phyloP scores from a whole-genome alignment of 2,329 filamentous ascomycete species.

The Colletotrichum phormii region DNA sequence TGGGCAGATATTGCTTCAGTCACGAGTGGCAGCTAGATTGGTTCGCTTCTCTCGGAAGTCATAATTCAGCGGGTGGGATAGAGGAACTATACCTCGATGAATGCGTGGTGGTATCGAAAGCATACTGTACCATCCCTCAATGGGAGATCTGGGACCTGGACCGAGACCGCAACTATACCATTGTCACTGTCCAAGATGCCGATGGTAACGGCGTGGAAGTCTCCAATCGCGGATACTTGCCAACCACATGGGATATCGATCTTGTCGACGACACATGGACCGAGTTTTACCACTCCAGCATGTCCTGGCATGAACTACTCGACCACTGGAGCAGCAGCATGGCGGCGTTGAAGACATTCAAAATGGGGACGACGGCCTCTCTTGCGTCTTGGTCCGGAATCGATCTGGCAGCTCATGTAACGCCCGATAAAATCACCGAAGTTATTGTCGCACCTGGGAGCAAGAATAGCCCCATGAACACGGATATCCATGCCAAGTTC shows the following conservation, averaged over 20 bases:
- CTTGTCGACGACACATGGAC: not conserved
- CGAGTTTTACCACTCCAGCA: not conserved
- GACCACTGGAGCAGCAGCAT: not conserved
- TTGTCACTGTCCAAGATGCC: not conserved
- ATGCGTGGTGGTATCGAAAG: conserved; percentile 41
- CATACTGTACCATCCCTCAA: conserved; percentile 3
- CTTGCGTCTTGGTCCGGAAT: not conserved
- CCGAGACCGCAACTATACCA: not conserved
- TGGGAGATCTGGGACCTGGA: not conserved
- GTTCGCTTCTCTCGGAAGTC: not conserved
- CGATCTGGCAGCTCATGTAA: not conserved
- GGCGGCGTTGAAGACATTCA: not conserved
- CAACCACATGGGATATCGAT: not conserved
- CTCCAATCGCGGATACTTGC: not conserved
- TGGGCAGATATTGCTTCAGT: not conserved
- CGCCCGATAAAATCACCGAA: not conserved
- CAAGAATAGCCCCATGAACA: not conserved
- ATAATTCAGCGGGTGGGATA: conserved; percentile 46
- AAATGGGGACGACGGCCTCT: not conserved
- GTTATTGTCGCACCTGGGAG: not conserved
- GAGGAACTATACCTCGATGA: conserved; percentile 55
- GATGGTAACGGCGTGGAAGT: not conserved
- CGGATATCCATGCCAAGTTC: not conserved
- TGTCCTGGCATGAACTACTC: not conserved
- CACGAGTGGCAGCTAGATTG: not conserved